phyloP scores from a whole-genome alignment of 148 eudicot species.

The Suaeda aralocaspica region DNA sequence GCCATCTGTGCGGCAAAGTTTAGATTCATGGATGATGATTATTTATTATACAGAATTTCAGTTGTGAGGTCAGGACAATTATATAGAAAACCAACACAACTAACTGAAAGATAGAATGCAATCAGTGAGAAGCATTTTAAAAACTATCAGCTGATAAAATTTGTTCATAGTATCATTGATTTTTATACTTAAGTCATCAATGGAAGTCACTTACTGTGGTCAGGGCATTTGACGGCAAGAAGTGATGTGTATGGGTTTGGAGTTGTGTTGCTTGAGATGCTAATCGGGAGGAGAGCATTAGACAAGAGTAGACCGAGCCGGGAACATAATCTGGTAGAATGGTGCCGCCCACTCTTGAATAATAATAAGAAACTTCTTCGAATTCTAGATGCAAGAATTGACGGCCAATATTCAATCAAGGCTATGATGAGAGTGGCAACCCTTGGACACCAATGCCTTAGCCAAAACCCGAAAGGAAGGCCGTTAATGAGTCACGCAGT shows the following conservation, averaged over 20 bases:
- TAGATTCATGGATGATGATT: neutral
- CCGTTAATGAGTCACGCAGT: conserved; percentile 79
- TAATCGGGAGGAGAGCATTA: conserved; percentile 70
- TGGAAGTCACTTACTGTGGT: conserved; percentile 1
- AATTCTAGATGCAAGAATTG: conserved; percentile 68
- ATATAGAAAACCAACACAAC: no score
- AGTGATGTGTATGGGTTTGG: conserved; percentile 87
- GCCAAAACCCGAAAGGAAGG: conserved; percentile 84
- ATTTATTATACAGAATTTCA: neutral
- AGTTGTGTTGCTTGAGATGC: conserved; percentile 86
- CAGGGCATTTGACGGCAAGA: conserved; percentile 84
- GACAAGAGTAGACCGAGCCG: conserved; percentile 77
- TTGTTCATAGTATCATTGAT: no score
- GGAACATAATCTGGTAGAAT: conserved; percentile 79
- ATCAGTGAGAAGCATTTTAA: no score
- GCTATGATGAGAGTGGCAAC: conserved; percentile 64
- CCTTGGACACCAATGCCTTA: conserved; percentile 74
- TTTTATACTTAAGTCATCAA: neutral
- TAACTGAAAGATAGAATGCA: no score
- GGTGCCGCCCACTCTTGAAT: conserved; percentile 77
- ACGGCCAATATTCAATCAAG: conserved; percentile 68
- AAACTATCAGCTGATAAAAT: no score
- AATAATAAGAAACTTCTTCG: conserved; percentile 63
- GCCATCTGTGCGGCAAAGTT: neutral
- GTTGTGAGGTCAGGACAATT: no score